Conservation (phyloP, 768 basidiomycete genomes). For the Boletus tomentosulus region DNA sequence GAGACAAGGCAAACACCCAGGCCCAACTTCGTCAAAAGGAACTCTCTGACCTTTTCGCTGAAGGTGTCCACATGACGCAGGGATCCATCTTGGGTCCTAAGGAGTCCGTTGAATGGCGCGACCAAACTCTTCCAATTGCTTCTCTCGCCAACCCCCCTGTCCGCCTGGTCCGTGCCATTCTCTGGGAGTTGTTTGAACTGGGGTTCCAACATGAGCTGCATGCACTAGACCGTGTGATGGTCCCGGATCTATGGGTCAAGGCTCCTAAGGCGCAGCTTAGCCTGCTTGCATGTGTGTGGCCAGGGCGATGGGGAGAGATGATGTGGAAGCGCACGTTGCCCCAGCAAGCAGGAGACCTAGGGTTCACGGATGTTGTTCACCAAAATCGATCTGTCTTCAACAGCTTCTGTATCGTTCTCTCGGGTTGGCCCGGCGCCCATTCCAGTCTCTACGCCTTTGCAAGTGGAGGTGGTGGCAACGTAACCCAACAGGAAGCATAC, state of each 20-base stretch:
- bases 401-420: background rate
- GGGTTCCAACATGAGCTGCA: constrained; percentile 19
- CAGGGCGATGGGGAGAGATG: background rate
- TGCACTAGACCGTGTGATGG: constrained; percentile 10
- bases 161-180: constrained; percentile 1
- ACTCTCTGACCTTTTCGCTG: background rate
- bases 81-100: background rate
- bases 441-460: background rate
- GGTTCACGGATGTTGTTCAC: background rate
- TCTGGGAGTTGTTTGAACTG: constrained; percentile 20
- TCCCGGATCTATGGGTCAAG: background rate
- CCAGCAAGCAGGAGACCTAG: background rate
- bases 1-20: background rate
- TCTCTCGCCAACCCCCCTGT: background rate
- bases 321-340: background rate
- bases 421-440: background rate
- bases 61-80: background rate
- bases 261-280: background rate
- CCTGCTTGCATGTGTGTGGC: background rate
- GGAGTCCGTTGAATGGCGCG: background rate
- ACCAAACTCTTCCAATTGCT: background rate
- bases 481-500: background rate
- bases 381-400: background rate
- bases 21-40: too few relatives aligned
- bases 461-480: background rate